A percentile compares a stretch with the other conserved stretches of the same genome.
Evolutionary conservation across 352 stramenopile species (phyloP).

Genomic region (Salisapilia sapeloensis): DNA sequence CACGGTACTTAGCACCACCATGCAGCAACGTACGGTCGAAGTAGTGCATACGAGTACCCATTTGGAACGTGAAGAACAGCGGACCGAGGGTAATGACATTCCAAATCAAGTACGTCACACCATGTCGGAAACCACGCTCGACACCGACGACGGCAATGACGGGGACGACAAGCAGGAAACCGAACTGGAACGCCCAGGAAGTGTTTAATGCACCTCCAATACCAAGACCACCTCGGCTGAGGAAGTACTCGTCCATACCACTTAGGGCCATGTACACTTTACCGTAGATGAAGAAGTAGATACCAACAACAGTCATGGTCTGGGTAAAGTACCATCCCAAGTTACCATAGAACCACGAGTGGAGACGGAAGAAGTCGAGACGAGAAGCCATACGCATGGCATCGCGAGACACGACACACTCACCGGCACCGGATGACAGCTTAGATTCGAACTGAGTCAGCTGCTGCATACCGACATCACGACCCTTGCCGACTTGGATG

Average conservation of each 20-base stretch:
- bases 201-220: slow-evolving; percentile 91
- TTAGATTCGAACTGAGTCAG: slow-evolving; percentile 98
- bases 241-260: slow-evolving; percentile 82
- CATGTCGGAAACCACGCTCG: slow-evolving; percentile 90
- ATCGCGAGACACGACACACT: slow-evolving; percentile 95
- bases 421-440: slow-evolving; percentile 89
- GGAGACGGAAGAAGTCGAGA: slow-evolving; percentile 94
- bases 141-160: slow-evolving; percentile 95
- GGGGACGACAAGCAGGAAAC: slow-evolving; percentile 92
- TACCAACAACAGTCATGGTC: slow-evolving; percentile 92
- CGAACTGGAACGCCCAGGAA: slow-evolving; percentile 92
- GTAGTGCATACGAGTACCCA: slow-evolving; percentile 97
- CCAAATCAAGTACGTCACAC: slow-evolving; percentile 85
- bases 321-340: slow-evolving; percentile 98
- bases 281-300: slow-evolving; percentile 98
- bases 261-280: slow-evolving; percentile 92
- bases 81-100: slow-evolving; percentile 94
- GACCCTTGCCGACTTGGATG: slow-evolving; percentile 89
- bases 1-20: slow-evolving; percentile 94
- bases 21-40: slow-evolving; percentile 96
- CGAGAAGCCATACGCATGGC: slow-evolving; percentile 90
- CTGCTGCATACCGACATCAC: slow-evolving; percentile 98
- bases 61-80: slow-evolving; percentile 99
- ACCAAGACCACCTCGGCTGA: slow-evolving; percentile 85
- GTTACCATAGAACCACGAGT: slow-evolving; percentile 97